A percentile compares a stretch with the other conserved stretches of the same genome.
Evolutionary conservation across 768 basidiomycete species (phyloP).

Genomic region (Hemileccinum impolitum): DNA sequence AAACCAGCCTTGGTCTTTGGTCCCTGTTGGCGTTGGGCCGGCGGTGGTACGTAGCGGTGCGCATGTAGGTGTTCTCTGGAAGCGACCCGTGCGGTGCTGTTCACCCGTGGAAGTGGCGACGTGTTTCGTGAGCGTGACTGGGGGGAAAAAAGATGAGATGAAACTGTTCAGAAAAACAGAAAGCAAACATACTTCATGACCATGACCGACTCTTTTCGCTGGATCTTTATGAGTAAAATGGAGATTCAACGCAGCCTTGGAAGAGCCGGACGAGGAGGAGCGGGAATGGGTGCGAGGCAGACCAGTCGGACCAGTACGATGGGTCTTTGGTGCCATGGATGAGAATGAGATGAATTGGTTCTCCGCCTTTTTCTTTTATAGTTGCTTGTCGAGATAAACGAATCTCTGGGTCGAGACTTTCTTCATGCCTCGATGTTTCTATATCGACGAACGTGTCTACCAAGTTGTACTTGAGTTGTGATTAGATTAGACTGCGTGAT

Average conservation of each 20-base stretch:
- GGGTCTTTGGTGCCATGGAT: constrained; percentile 50
- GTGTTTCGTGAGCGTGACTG: constrained; percentile 23
- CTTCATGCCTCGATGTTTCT: background rate
- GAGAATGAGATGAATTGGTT: constrained; percentile 25
- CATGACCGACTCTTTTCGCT: constrained; percentile 41
- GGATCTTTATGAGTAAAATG: constrained; percentile 69
- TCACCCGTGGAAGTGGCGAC: constrained; percentile 26
- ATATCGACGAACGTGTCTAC: no score
- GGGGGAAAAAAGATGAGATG: constrained; percentile 11
- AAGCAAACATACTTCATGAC: constrained; percentile 38
- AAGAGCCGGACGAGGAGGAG: constrained; percentile 51
- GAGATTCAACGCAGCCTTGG: constrained; percentile 56
- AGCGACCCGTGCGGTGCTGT: constrained; percentile 26
- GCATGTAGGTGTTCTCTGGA: constrained; percentile 35
- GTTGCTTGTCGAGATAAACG: constrained; percentile 10
- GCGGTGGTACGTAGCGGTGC: constrained; percentile 27
- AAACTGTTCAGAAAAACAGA: constrained; percentile 12
- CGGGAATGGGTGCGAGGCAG: constrained; percentile 61
- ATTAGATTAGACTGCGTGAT: constrained; percentile 17
- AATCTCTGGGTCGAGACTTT: no score
- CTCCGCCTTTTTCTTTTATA: constrained; percentile 29
- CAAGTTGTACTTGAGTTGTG: background rate
- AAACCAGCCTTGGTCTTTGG: constrained; percentile 51
- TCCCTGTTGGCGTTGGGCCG: constrained; percentile 29
- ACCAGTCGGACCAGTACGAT: constrained; percentile 43